A percentile compares a stretch with the other conserved stretches of the same genome.
Evolutionary conservation across 768 basidiomycete species (phyloP).

Genomic region (Chalciporus sphaerocephalus): DNA sequence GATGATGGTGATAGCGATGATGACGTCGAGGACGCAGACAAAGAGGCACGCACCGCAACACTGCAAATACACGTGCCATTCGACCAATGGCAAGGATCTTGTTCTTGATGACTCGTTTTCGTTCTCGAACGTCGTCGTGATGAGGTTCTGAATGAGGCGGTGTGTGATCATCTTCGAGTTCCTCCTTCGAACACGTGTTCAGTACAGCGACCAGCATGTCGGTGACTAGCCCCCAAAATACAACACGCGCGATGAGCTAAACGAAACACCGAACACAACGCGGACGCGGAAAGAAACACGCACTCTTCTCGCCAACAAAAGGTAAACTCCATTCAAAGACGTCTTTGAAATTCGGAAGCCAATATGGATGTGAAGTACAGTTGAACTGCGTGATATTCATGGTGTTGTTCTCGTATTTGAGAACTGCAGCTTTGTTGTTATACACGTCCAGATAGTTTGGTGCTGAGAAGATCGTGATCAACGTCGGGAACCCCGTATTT

Average conservation of each 20-base stretch:
- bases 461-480: constrained; percentile 97
- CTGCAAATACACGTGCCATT: constrained; percentile 64
- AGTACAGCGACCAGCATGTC: constrained; percentile 98
- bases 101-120: constrained; percentile 61
- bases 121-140: constrained; percentile 32
- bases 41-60: constrained; percentile 61
- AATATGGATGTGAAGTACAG: constrained; percentile 79
- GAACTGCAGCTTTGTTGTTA: constrained; percentile 92
- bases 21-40: no score
- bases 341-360: constrained; percentile 97
- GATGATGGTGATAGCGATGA: no score
- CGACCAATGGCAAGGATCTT: constrained; percentile 69
- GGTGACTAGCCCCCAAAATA: constrained; percentile 57
- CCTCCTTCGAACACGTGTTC: constrained; percentile 92
- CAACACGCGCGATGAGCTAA: no score
- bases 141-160: constrained; percentile 17
- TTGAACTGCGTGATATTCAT: constrained; percentile 93
- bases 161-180: constrained; percentile 69
- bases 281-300: constrained; percentile 26
- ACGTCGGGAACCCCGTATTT: constrained; percentile 89
- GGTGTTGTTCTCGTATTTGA: constrained; percentile 95
- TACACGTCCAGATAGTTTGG: constrained; percentile 97
- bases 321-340: constrained; percentile 98
- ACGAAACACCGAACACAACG: no score
- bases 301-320: constrained; percentile 95